Percentiles rank a stretch among this genome's conserved stretches.
phyloP scores from a whole-genome alignment of 2,329 filamentous ascomycete species.

The Penicillium sp. region DNA sequence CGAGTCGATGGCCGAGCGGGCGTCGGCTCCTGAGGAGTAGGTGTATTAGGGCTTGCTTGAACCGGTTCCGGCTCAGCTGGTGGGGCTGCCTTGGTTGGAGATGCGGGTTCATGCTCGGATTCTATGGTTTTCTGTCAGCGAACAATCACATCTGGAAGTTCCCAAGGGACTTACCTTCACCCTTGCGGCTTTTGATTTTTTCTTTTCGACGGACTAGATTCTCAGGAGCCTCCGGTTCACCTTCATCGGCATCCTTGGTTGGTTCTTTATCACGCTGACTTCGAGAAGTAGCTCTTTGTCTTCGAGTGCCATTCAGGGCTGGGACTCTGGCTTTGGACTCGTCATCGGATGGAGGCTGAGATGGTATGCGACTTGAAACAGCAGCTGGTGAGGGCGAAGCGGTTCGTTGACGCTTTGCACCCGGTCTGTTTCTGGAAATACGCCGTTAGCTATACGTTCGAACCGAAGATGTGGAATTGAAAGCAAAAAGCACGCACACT shows the following conservation, averaged over 20 bases:
- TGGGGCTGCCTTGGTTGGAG: slow-evolving; percentile 45
- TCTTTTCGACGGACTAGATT: slow-evolving; percentile 78
- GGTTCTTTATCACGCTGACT: slow-evolving; percentile 52
- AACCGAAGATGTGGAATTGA: slow-evolving; percentile 18
- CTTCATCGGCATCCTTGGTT: slow-evolving; percentile 55
- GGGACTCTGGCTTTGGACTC: slow-evolving; percentile 50
- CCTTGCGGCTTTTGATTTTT: slow-evolving; percentile 75
- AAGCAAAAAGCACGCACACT: slow-evolving; percentile 65
- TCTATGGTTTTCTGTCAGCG: slow-evolving; percentile 54
- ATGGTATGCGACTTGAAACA: slow-evolving; percentile 47
- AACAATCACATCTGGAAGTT: background rate
- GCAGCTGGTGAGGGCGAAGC: slow-evolving; percentile 71
- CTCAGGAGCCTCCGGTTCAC: slow-evolving; percentile 71
- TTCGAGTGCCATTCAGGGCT: slow-evolving; percentile 50
- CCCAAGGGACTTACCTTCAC: slow-evolving; percentile 62
- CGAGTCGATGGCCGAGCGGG: slow-evolving; percentile 50
- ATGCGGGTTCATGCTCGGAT: slow-evolving; percentile 68
- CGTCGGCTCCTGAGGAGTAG: slow-evolving; percentile 38
- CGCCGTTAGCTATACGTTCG: slow-evolving; percentile 25
- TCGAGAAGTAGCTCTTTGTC: slow-evolving; percentile 58
- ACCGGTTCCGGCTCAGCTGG: slow-evolving; percentile 40
- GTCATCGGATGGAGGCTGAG: slow-evolving; percentile 63
- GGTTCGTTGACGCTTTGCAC: slow-evolving; percentile 79
- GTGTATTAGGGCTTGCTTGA: slow-evolving; percentile 45
- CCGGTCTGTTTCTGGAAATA: slow-evolving; percentile 64